These are phyloP conservation scores for Schizosaccharomyces pombe DNA, from an alignment of 805 yeast species.

Conservation along the genomic window DNA sequence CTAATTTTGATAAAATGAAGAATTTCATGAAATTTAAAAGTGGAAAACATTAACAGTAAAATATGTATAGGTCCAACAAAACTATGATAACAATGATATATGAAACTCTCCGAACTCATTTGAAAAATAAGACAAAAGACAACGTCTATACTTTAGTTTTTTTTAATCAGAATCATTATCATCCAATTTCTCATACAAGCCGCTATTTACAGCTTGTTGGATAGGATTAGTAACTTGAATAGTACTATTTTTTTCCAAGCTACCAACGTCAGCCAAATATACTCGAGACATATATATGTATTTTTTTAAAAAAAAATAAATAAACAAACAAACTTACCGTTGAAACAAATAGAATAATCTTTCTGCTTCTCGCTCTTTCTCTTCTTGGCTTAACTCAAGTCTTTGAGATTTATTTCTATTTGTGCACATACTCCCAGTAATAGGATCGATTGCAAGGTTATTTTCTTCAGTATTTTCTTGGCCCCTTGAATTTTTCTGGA, in stretches of 20 bases:
- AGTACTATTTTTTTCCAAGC: slow-evolving; percentile 12
- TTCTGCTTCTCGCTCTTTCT: slow-evolving; percentile 24
- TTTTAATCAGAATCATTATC: background rate
- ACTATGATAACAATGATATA: too few species aligned
- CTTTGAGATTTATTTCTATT: slow-evolving; percentile 5
- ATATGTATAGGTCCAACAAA: too few species aligned
- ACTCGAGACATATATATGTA: too few species aligned
- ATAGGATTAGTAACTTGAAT: background rate
- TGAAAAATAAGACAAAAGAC: too few species aligned
- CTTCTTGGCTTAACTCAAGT: slow-evolving; percentile 20
- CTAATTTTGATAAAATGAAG: too few species aligned
- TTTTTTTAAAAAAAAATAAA: background rate
- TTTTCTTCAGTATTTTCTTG: too few species aligned
- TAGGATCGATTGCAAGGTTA: slow-evolving; percentile 12
- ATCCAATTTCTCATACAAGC: background rate
- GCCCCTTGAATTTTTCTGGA: too few species aligned
- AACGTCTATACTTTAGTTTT: too few species aligned
- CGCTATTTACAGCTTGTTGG: background rate
- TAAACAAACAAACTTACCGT: slow-evolving; percentile 10
- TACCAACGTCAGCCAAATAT: too few species aligned
- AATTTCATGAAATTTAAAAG: too few species aligned
- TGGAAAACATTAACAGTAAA: too few species aligned
- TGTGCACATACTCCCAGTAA: slow-evolving; percentile 13
- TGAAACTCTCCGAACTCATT: too few species aligned
- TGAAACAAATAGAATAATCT: slow-evolving; percentile 21